A percentile compares a stretch with the other conserved stretches of the same genome.
phyloP scores from a whole-genome alignment of 805 yeast species.

The Saturnispora saitoi region DNA sequence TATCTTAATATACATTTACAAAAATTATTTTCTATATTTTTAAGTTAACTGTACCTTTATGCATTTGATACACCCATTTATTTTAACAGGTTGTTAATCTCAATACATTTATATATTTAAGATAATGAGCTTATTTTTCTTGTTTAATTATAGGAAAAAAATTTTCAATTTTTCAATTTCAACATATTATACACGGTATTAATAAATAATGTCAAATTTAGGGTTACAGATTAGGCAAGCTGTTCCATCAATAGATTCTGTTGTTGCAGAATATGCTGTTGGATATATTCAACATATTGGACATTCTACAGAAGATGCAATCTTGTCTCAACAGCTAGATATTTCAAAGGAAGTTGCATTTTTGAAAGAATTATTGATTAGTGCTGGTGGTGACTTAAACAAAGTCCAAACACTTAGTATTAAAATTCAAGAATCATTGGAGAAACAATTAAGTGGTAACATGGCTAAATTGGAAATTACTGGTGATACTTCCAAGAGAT shows the following conservation, averaged over 20 bases:
- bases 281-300: slow-evolving; percentile 84
- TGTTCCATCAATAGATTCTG: slow-evolving; percentile 75
- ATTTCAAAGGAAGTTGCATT: slow-evolving; percentile 61
- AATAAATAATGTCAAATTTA: slow-evolving; percentile 25
- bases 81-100: no score
- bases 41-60: no score
- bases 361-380: slow-evolving; percentile 51
- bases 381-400: slow-evolving; percentile 72
- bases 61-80: no score
- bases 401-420: slow-evolving; percentile 44
- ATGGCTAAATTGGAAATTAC: slow-evolving; percentile 68
- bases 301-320: slow-evolving; percentile 71
- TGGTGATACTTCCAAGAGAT: slow-evolving; percentile 82
- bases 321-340: slow-evolving; percentile 64
- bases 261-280: slow-evolving; percentile 81
- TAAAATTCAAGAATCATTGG: slow-evolving; percentile 40
- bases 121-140: background rate
- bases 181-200: background rate
- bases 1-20: no score
- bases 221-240: slow-evolving; percentile 69
- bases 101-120: no score
- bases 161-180: background rate
- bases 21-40: no score
- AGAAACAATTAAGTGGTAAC: slow-evolving; percentile 51
- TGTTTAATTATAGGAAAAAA: background rate